Base-by-base conservation (phyloP, 2,329 filamentous ascomycete species). In the Pezicula carpinea region DNA sequence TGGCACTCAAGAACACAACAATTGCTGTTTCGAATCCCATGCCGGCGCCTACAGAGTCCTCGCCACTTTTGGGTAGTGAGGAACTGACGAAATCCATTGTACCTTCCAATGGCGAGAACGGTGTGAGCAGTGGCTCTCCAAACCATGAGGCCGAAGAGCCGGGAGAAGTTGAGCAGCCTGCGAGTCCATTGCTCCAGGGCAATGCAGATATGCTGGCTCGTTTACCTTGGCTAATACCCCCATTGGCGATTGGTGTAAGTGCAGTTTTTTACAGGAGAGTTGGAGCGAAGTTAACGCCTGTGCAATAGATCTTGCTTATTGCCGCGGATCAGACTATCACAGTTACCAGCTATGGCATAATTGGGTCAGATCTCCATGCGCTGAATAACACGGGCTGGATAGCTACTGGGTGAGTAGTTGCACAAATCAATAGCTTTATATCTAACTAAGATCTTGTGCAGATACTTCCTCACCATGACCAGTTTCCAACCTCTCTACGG, bases 381-480 rank as follows among this genome's bases (percentile, higher is more conserved):
- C 72, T 92, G 44, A 88, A 85, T 60, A 79, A 79, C 54, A 89
- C 85, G 4, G 85, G 80, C 44, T 90, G 87, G 86, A 84, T 90
- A 49, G 85, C 85, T 22, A 81, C 79, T 21, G 65, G 72, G 64
- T 73, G 52, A 53, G 54, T 49, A 32, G 26, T 36, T 6, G 19
- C 1, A n/a, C 22, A 0, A 29, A 19, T 11, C 11, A 29, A 29
- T 29, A 11, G 26, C 26, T 29, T 29, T 40, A 13, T 46, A 31
- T 33, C 53, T 17, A 33, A 33, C 18, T 31, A 39, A 23, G 4
- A 13, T 26, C 40, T 15, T 21, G 10, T 39, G 23, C 26, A 78
- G 76, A 8, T 86, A 91, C 63, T 85, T 89, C 57, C 72, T 91
- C 44, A 88, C 86, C 1, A 67, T 88, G 43, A 87, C 85, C 3